Evolutionary conservation across 768 basidiomycete genomes (phyloP).

Genomic region (Obba rivulosa): DNA sequence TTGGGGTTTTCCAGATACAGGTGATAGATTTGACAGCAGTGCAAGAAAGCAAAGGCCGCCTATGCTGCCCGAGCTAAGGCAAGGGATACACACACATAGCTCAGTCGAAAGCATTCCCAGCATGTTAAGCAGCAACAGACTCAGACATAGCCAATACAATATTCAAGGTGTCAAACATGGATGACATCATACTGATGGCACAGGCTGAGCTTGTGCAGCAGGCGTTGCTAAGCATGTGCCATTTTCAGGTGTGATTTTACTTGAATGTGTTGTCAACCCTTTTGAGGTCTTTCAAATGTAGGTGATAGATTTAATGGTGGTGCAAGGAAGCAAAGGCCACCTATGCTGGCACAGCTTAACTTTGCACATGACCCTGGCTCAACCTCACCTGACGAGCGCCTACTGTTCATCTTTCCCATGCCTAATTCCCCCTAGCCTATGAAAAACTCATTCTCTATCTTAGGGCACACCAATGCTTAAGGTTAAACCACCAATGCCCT

Average conservation of each 20-base stretch:
- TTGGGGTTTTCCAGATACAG: slow-evolving; percentile 23
- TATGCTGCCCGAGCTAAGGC: slow-evolving; percentile 52
- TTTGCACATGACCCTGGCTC: too few relatives aligned
- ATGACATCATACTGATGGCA: slow-evolving; percentile 16
- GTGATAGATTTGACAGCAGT: too few relatives aligned
- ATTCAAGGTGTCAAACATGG: slow-evolving; percentile 10
- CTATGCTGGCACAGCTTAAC: slow-evolving; percentile 49
- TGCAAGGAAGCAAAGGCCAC: slow-evolving; percentile 36
- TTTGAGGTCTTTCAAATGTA: slow-evolving; percentile 21
- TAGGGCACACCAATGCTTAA: too few relatives aligned
- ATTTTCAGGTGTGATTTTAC: slow-evolving; percentile 44
- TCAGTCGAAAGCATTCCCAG: slow-evolving; percentile 28
- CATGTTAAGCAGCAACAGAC: slow-evolving; percentile 11
- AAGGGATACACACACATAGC: slow-evolving; percentile 39
- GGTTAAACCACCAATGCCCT: too few relatives aligned
- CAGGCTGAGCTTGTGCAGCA: slow-evolving; percentile 4
- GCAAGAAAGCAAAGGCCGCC: slow-evolving; percentile 34
- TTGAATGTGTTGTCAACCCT: slow-evolving; percentile 39
- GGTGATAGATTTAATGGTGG: slow-evolving; percentile 38
- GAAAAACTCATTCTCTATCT: too few relatives aligned
- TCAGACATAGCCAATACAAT: slow-evolving; percentile 15
- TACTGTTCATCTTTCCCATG: too few relatives aligned
- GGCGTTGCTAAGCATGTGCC: slow-evolving; percentile 14
- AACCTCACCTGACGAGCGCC: too few relatives aligned
- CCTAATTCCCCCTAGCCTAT: too few relatives aligned